A percentile compares a stretch with the other conserved stretches of the same genome.
These are phyloP conservation scores for Colletotrichum eremochloae DNA, from an alignment of 2,329 filamentous ascomycete species.

Conservation along the genomic window DNA sequence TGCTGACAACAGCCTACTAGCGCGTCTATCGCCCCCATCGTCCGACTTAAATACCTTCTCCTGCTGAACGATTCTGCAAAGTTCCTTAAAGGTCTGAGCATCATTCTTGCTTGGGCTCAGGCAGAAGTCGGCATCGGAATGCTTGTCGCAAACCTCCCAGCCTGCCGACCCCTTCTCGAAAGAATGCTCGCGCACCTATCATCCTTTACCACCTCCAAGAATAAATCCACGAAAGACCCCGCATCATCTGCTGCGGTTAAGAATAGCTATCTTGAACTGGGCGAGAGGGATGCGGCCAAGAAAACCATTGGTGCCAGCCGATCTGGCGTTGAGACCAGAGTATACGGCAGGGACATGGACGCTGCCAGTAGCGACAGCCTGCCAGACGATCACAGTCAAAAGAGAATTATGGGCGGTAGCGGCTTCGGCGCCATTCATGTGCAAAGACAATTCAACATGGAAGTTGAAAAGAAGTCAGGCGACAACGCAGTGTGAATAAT, in stretches of 20 bases:
- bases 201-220: slow-evolving; percentile 35
- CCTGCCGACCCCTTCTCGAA: slow-evolving; percentile 36
- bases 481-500: slow-evolving; percentile 10
- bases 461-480: slow-evolving; percentile 26
- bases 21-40: slow-evolving; percentile 37
- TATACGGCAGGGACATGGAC: slow-evolving; percentile 35
- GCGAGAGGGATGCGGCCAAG: slow-evolving; percentile 31
- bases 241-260: slow-evolving; percentile 22
- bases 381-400: slow-evolving; percentile 36
- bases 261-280: slow-evolving; percentile 36
- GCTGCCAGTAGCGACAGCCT: slow-evolving; percentile 31
- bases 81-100: slow-evolving; percentile 29
- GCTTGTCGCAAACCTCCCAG: slow-evolving; percentile 37
- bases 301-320: slow-evolving; percentile 7
- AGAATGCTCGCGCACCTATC: slow-evolving; percentile 30
- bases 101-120: slow-evolving; percentile 36
- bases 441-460: slow-evolving; percentile 32
- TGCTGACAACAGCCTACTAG: slow-evolving; percentile 2
- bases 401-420: slow-evolving; percentile 19
- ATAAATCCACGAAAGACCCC: slow-evolving; percentile 31
- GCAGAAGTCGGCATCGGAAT: slow-evolving; percentile 40
- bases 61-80: slow-evolving; percentile 34
- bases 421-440: slow-evolving; percentile 34
- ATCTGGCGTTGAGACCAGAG: slow-evolving; percentile 31
- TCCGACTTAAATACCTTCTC: slow-evolving; percentile 37